Percentiles rank a stretch among this genome's conserved stretches.
Evolutionary conservation across 2,329 filamentous ascomycete species (phyloP).

Genomic region (Sordariomycetes sp.): DNA sequence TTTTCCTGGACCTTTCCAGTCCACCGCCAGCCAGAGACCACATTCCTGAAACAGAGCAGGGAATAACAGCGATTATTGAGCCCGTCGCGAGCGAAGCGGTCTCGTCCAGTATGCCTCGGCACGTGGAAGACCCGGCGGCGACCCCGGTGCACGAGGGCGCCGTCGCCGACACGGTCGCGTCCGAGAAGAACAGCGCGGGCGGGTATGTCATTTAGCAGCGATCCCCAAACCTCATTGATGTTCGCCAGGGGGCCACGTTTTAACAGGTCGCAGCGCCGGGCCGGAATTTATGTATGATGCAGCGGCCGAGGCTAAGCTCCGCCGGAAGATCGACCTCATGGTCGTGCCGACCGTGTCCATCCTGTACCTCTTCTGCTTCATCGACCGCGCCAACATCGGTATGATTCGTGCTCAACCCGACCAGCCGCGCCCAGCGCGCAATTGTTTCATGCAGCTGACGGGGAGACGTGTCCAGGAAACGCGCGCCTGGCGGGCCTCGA

Average conservation of each 20-base stretch:
- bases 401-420: not conserved
- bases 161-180: slow-evolving; percentile 27
- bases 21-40: too few relatives aligned
- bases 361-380: slow-evolving; percentile 54
- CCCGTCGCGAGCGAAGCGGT: too few relatives aligned
- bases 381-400: slow-evolving; percentile 35
- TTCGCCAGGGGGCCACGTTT: too few relatives aligned
- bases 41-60: too few relatives aligned
- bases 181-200: too few relatives aligned
- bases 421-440: not conserved
- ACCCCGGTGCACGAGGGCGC: slow-evolving; percentile 17
- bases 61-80: too few relatives aligned
- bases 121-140: too few relatives aligned
- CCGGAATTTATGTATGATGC: slow-evolving; percentile 2
- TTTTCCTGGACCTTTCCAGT: too few relatives aligned
- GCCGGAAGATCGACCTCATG: slow-evolving; percentile 46
- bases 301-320: slow-evolving; percentile 18
- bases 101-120: too few relatives aligned
- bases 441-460: not conserved
- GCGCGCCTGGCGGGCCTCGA: slow-evolving; percentile 48
- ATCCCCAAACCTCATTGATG: too few relatives aligned
- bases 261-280: too few relatives aligned
- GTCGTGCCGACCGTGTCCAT: slow-evolving; percentile 47
- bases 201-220: slow-evolving; percentile 8
- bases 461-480: slow-evolving; percentile 32